Evolutionary conservation across 1,284 basidiomycete species (phyloP).

Genomic region (Boletellus deceptivus): DNA sequence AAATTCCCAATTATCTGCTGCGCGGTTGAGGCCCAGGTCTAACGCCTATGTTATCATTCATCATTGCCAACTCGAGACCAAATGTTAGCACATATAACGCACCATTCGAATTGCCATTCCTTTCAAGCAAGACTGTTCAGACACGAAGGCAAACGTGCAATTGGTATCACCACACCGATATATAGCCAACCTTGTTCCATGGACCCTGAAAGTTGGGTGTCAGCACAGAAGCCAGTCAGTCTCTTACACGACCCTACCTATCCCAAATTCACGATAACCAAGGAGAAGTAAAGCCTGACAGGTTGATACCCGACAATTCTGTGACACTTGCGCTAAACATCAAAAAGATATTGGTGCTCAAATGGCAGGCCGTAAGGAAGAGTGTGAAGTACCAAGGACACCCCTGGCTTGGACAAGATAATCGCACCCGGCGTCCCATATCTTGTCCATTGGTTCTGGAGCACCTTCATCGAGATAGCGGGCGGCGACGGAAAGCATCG

Average conservation of each 20-base stretch:
- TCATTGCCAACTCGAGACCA: background rate
- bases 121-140: constrained; percentile 25
- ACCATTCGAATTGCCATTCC: constrained; percentile 81
- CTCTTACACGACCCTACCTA: constrained; percentile 42
- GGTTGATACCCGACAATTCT: constrained; percentile 64
- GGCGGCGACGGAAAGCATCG: constrained; percentile 77
- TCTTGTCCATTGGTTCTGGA: constrained; percentile 48
- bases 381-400: constrained; percentile 52
- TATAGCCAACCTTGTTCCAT: constrained; percentile 85
- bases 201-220: constrained; percentile 39
- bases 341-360: constrained; percentile 6
- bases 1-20: constrained; percentile 74
- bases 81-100: constrained; percentile 9
- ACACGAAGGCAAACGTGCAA: background rate
- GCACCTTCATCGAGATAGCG: constrained; percentile 59
- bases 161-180: constrained; percentile 49
- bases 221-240: constrained; percentile 5
- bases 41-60: constrained; percentile 53
- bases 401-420: constrained; percentile 67
- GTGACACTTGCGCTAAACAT: constrained; percentile 57
- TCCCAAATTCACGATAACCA: constrained; percentile 80
- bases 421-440: constrained; percentile 71
- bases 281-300: constrained; percentile 77
- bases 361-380: constrained; percentile 16
- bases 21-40: constrained; percentile 80